Evolutionary conservation across 306 rosid genomes (phyloP), one percentile per base, ranked within the genome.

Genomic region (Citrullus amarus): DNA sequence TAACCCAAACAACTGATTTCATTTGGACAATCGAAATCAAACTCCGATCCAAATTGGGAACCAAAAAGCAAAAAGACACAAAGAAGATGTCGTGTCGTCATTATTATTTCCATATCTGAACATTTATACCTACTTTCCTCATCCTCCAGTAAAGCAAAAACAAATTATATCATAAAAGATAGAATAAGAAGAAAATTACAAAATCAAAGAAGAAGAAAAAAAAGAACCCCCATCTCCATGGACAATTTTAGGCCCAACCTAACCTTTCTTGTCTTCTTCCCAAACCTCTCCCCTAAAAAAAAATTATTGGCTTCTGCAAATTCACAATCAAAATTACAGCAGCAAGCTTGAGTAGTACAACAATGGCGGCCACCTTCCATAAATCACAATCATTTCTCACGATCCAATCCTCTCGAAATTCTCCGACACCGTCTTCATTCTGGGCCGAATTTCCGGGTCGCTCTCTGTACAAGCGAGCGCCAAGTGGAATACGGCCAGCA

Each of bases 381-480:
- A 1, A 44, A 28, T 44, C 2, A 30, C 16, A 30, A 32, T 50
- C 6, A 61, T 41, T 58, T 39, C 39, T 77, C 39, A 77, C 28
- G 84, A 50, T 71, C 97, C 89, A 60, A 92, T 84, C 84, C 88
- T 82, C 62, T 96, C 99, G 48, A 96, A 88, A 84, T 87, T 96
- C 81, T 96, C 98, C 7, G 99, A 92, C 69, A 91, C 91, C 30
- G 88, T 84, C 85, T 92, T 96, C 98, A 96, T 96, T 80, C 97
- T 86, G 9, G 98, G 97, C 82, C 99, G 79, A 77, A 88, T 39
- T 44, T 96, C 99, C 51, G 98, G 93, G 70, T 92, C 99, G 20
- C 89, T 88, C 80, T 92, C 99, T 0, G 97, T 87, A 84, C 99
- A 96, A 41, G 96, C 85, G 25, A 96, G 86, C 7, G 99, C 98